Percentiles rank a stretch among this genome's conserved stretches.
phyloP scores from a whole-genome alignment of 768 basidiomycete genomes.

The Piloderma croceum region DNA sequence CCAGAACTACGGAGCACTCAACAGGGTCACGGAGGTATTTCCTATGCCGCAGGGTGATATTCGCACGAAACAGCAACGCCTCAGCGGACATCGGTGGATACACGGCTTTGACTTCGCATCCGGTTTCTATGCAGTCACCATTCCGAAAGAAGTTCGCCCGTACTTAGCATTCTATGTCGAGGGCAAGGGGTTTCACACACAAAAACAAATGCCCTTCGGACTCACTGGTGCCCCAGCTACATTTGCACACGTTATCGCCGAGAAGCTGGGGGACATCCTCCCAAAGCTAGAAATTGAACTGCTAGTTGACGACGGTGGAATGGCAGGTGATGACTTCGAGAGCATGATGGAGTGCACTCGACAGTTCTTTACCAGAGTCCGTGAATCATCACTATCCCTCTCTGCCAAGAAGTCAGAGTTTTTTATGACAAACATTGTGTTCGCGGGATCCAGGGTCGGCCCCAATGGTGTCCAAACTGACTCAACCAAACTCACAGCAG shows the following conservation, averaged over 20 bases:
- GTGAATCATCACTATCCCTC: slow-evolving; percentile 27
- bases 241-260: slow-evolving; percentile 26
- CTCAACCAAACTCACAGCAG: slow-evolving; percentile 30
- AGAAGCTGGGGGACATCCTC: slow-evolving; percentile 20
- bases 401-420: slow-evolving; percentile 30
- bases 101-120: slow-evolving; percentile 33
- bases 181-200: slow-evolving; percentile 32
- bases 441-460: slow-evolving; percentile 30
- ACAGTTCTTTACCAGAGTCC: slow-evolving; percentile 20
- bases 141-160: slow-evolving; percentile 23
- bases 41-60: no score
- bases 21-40: slow-evolving; percentile 24
- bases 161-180: slow-evolving; percentile 33
- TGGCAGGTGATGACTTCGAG: no score
- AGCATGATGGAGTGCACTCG: slow-evolving; percentile 20
- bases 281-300: slow-evolving; percentile 21
- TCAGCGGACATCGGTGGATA: slow-evolving; percentile 33
- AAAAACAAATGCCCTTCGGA: slow-evolving; percentile 35
- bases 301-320: slow-evolving; percentile 36
- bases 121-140: no score
- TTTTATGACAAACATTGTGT: slow-evolving; percentile 32
- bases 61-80: no score
- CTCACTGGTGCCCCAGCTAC: slow-evolving; percentile 32
- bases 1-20: slow-evolving; percentile 34
- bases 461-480: slow-evolving; percentile 31